A percentile compares a stretch with the other conserved stretches of the same genome.
Evolutionary conservation across 345 rosid genomes (phyloP).

Genomic region (Camelina neglecta): DNA sequence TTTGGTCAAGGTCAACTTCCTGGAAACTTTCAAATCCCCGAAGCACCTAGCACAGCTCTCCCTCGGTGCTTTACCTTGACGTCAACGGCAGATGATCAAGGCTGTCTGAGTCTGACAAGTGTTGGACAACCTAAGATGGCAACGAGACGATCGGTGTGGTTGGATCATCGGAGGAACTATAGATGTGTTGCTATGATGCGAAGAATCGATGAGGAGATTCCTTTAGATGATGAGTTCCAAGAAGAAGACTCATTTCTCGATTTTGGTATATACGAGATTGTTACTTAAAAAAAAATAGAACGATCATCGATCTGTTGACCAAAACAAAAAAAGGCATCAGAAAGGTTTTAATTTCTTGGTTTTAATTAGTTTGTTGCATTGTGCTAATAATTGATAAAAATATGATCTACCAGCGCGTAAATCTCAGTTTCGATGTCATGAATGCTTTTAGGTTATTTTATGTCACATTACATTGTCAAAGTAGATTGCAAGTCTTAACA

Average conservation of each 20-base stretch:
- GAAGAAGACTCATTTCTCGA: conserved; percentile 27
- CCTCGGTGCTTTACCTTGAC: conserved; percentile 56
- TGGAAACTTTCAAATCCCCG: conserved; percentile 44
- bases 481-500: no score
- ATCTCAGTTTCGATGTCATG: neutral
- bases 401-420: neutral
- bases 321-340: neutral
- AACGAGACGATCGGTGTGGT: neutral
- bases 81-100: conserved; percentile 19
- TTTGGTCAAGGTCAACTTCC: conserved; percentile 54
- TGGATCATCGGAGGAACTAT: conserved; percentile 34
- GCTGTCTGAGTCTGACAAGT: neutral
- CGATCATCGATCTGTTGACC: neutral
- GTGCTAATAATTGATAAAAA: neutral
- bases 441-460: no score
- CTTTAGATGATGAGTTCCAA: conserved; percentile 49
- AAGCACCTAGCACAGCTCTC: conserved; percentile 34
- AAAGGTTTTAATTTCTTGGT: neutral
- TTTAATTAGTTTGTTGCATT: neutral
- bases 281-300: neutral
- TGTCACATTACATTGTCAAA: no score
- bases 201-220: conserved; percentile 75
- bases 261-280: neutral
- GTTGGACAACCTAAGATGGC: neutral
- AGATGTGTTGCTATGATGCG: conserved; percentile 39